These are phyloP conservation scores for Abrus precatorius DNA, from an alignment of 306 rosid species.

Conservation along the genomic window DNA sequence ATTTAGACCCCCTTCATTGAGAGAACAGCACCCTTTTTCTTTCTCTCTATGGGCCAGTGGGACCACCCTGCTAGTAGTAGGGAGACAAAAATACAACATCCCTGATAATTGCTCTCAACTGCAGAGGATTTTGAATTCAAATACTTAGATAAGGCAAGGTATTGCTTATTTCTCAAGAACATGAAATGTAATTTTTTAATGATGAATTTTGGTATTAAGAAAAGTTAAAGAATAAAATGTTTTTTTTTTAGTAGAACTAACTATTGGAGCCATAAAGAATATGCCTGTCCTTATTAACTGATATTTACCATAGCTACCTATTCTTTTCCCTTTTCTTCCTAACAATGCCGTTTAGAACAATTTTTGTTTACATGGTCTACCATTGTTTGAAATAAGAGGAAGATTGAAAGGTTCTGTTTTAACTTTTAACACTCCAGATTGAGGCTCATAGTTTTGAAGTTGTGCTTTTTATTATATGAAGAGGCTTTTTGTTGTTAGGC, in stretches of 20 bases:
- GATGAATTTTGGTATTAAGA: background rate
- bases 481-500: background rate
- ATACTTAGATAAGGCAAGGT: conserved; percentile 6
- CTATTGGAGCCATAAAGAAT: background rate
- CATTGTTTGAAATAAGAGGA: conserved; percentile 17
- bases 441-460: background rate
- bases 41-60: background rate
- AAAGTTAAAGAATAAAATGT: background rate
- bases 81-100: background rate
- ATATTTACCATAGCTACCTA: background rate
- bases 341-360: background rate
- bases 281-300: too few species aligned
- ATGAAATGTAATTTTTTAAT: background rate
- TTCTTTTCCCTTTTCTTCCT: background rate
- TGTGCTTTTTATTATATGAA: background rate
- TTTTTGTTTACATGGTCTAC: conserved; percentile 8
- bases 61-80: background rate
- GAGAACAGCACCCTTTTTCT: conserved; percentile 2
- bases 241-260: background rate
- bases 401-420: background rate
- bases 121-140: background rate
- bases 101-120: conserved; percentile 11
- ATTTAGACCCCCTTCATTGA: conserved; percentile 17
- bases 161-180: background rate
- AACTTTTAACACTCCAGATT: background rate